A percentile compares a stretch with the other conserved stretches of the same genome.
These are phyloP conservation scores for Protomyces inundatus DNA, from an alignment of 1,139 yeast genomes.

Conservation along the genomic window DNA sequence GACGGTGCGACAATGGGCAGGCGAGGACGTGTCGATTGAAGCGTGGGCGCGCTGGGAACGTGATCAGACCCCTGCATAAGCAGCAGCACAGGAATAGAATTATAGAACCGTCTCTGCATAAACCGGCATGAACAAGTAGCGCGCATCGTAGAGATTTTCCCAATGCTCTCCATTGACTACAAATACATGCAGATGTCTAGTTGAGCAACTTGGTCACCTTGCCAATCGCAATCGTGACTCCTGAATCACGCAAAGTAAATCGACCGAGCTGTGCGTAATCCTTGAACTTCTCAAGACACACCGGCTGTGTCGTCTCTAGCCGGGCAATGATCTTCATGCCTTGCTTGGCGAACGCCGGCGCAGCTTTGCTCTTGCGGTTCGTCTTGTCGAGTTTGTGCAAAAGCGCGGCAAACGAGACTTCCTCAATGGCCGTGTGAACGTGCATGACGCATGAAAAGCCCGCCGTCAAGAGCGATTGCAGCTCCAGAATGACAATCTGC, in stretches of 20 bases:
- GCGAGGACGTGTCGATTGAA: slow-evolving; percentile 4
- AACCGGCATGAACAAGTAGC: background rate
- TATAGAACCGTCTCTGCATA: no score
- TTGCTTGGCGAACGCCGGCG: slow-evolving; percentile 97
- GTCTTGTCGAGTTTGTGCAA: slow-evolving; percentile 93
- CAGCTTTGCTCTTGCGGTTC: slow-evolving; percentile 89
- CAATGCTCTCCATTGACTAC: background rate
- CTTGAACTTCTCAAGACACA: slow-evolving; percentile 85
- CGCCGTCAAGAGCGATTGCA: slow-evolving; percentile 84
- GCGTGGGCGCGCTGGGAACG: slow-evolving; percentile 20
- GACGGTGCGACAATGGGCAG: slow-evolving; percentile 25
- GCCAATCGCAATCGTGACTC: slow-evolving; percentile 96
- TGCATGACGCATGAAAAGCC: slow-evolving; percentile 99
- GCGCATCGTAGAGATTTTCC: background rate
- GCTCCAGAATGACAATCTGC: slow-evolving; percentile 92
- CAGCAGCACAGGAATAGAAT: background rate
- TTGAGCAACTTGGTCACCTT: slow-evolving; percentile 54
- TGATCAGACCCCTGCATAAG: background rate
- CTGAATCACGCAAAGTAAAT: slow-evolving; percentile 97
- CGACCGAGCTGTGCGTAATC: slow-evolving; percentile 96
- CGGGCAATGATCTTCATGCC: slow-evolving; percentile 98
- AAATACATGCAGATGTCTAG: no score
- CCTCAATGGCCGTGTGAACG: slow-evolving; percentile 96
- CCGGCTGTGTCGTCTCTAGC: slow-evolving; percentile 59
- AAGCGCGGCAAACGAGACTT: slow-evolving; percentile 73